Evolutionary conservation across 106 monocot species (phyloP).

Genomic region (Dendrobium catenatum): DNA sequence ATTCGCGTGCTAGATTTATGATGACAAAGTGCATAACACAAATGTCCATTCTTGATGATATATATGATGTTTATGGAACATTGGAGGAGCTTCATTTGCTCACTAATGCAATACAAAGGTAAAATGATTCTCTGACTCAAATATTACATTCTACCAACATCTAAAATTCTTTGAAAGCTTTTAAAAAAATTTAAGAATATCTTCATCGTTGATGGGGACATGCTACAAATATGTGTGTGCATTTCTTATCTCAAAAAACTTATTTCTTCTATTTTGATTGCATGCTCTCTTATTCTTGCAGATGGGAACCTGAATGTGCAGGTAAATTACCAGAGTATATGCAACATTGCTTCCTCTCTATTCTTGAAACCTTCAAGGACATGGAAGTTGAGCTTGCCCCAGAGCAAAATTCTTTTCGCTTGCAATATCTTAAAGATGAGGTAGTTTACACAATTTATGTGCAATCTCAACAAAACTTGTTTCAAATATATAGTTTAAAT

Average conservation of each 20-base stretch:
- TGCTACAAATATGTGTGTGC: too few species aligned
- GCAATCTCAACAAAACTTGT: background rate
- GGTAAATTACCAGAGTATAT: background rate
- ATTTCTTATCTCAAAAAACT: background rate
- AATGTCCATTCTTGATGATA: background rate
- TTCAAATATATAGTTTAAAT: too few species aligned
- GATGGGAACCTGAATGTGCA: background rate
- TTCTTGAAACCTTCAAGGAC: background rate
- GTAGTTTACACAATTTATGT: background rate
- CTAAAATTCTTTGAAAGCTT: background rate
- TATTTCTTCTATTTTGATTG: background rate
- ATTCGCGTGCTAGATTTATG: conserved; percentile 11
- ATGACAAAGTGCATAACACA: conserved; percentile 13
- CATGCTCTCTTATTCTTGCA: background rate
- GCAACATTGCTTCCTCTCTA: background rate
- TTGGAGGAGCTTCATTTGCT: conserved; percentile 3
- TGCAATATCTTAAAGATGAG: conserved; percentile 2
- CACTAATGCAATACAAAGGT: background rate
- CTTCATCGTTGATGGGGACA: too few species aligned
- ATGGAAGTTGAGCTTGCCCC: background rate
- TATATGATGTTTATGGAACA: background rate
- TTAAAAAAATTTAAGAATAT: background rate
- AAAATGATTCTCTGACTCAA: background rate
- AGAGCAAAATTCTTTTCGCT: background rate
- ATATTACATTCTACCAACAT: background rate